phyloP scores from a whole-genome alignment of 73 alveolate species.

The Breviolum minutum region DNA sequence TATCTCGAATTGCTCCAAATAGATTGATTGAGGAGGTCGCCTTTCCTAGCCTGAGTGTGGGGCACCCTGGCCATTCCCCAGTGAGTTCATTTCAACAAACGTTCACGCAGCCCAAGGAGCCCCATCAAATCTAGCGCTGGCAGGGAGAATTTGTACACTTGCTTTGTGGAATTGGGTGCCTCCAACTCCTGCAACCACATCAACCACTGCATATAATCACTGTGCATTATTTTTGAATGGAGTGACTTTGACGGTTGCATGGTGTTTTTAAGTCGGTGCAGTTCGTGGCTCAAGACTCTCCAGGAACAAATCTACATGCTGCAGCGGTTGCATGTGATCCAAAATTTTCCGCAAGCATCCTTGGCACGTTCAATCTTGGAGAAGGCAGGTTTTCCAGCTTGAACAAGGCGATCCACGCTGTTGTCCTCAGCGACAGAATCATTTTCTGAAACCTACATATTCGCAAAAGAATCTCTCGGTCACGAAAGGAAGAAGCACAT shows the following conservation, averaged over 20 bases:
- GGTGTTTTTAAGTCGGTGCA: too few relatives aligned
- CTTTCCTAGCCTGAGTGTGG: constrained; percentile 36
- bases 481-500: neutral
- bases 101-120: neutral
- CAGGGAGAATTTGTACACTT: constrained; percentile 87
- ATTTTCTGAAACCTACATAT: neutral
- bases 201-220: too few relatives aligned
- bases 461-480: neutral
- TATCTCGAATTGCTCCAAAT: constrained; percentile 81
- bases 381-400: constrained; percentile 81
- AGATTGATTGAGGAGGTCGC: constrained; percentile 80
- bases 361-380: constrained; percentile 81
- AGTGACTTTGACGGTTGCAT: too few relatives aligned
- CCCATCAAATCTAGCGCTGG: constrained; percentile 89
- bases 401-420: constrained; percentile 81
- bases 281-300: too few relatives aligned
- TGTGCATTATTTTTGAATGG: too few relatives aligned
- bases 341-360: neutral
- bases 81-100: neutral
- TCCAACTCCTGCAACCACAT: constrained; percentile 56
- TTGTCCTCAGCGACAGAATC: constrained; percentile 17
- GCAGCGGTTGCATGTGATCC: too few relatives aligned
- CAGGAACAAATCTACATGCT: too few relatives aligned
- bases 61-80: neutral
- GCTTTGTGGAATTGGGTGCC: neutral